Percentiles rank a stretch among this genome's conserved stretches.
Conservation (phyloP, 805 yeast genomes). For the Saccharomyces eubayanus region DNA sequence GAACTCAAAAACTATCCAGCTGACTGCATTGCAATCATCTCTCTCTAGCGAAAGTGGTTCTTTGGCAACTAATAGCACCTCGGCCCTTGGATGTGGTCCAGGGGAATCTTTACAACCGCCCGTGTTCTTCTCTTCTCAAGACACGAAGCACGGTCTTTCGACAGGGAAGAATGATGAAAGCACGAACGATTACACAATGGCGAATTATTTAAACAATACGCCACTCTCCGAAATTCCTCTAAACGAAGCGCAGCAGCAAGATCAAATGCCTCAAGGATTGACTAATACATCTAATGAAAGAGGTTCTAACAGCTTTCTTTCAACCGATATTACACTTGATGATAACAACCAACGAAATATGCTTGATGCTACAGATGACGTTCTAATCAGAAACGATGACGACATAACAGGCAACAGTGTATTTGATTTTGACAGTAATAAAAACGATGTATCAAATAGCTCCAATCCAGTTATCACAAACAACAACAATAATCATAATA, state of each 20-base stretch:
- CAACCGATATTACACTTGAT: background rate
- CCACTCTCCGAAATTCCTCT: background rate
- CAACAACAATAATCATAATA: background rate
- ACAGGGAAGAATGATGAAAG: background rate
- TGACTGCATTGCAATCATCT: constrained; percentile 22
- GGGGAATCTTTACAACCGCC: background rate
- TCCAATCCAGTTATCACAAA: background rate
- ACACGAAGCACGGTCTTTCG: background rate
- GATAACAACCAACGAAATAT: background rate
- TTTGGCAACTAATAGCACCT: background rate
- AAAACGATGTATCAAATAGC: constrained; percentile 2
- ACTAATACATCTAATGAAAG: background rate
- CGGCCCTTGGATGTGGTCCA: background rate
- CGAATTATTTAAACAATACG: background rate
- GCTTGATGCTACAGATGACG: background rate
- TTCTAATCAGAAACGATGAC: background rate
- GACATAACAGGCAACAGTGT: background rate
- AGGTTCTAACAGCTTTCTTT: background rate
- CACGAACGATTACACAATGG: background rate
- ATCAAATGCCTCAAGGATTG: background rate
- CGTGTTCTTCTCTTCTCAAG: background rate
- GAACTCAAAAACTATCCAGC: constrained; percentile 59
- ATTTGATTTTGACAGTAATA: constrained; percentile 4
- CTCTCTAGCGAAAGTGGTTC: constrained; percentile 1
- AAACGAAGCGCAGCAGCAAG: background rate